Conservation (phyloP, 768 basidiomycete species). For the Bullera alba region DNA sequence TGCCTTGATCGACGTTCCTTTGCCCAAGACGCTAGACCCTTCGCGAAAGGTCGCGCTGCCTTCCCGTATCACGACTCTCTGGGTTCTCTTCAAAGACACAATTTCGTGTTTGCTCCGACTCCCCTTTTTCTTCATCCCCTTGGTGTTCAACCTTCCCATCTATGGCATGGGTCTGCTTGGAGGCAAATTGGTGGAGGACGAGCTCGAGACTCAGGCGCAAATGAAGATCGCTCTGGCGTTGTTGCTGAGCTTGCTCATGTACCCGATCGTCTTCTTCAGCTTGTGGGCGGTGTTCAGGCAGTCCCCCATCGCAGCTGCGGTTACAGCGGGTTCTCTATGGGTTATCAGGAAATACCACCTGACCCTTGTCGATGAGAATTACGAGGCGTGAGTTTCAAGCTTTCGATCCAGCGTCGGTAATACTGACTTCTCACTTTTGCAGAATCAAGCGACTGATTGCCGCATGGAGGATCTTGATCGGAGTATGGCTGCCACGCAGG, state of each 20-base stretch:
- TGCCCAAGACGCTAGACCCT: conserved; percentile 78
- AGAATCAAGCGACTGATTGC: conserved; percentile 81
- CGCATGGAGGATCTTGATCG: conserved; percentile 94
- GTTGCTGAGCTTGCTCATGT: conserved; percentile 66
- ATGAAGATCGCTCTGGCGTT: conserved; percentile 85
- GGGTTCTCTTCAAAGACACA: conserved; percentile 70
- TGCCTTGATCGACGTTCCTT: conserved; percentile 71
- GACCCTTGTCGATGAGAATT: conserved; percentile 76
- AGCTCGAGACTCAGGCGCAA: conserved; percentile 93
- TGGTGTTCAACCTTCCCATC: conserved; percentile 57
- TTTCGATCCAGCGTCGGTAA: not conserved
- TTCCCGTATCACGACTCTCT: conserved; percentile 71
- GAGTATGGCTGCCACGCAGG: conserved; percentile 78
- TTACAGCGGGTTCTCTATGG: conserved; percentile 65
- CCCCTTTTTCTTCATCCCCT: conserved; percentile 82
- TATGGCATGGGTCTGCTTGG: conserved; percentile 75
- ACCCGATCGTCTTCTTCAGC: conserved; percentile 74
- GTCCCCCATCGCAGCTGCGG: conserved; percentile 63
- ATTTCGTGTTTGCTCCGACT: conserved; percentile 63
- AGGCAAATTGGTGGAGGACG: conserved; percentile 66
- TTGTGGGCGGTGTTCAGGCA: conserved; percentile 79
- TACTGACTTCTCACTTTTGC: conserved; percentile 14
- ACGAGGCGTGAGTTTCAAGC: conserved; percentile 58
- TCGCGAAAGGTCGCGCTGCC: conserved; percentile 66
- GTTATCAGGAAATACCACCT: conserved; percentile 79